phyloP scores from a whole-genome alignment of 2,329 filamentous ascomycete species.

The Neonectria faginata region DNA sequence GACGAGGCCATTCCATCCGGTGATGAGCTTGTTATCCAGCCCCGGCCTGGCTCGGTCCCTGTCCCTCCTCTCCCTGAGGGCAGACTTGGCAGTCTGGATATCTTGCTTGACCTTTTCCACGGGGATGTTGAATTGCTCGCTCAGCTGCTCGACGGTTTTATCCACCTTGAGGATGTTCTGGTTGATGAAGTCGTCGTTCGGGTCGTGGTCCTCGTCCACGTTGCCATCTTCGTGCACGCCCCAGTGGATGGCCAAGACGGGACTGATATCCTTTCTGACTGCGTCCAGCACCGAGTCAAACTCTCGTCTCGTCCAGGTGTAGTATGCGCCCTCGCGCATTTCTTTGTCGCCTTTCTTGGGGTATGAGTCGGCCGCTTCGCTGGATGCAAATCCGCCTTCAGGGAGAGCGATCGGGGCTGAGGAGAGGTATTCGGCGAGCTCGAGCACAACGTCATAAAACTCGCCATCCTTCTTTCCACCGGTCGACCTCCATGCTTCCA shows the following conservation, averaged over 20 bases:
- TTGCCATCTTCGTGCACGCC: constrained; percentile 88
- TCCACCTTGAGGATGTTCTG: constrained; percentile 87
- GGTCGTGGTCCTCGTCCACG: constrained; percentile 83
- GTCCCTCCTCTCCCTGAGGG: constrained; percentile 78
- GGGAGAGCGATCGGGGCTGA: constrained; percentile 73
- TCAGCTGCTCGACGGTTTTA: constrained; percentile 75
- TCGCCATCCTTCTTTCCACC: constrained; percentile 69
- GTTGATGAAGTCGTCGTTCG: constrained; percentile 93
- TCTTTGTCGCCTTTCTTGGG: constrained; percentile 80
- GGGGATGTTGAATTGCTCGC: constrained; percentile 78
- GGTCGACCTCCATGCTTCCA: constrained; percentile 82
- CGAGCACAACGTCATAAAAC: constrained; percentile 81
- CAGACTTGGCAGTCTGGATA: constrained; percentile 74
- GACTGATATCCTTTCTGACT: constrained; percentile 67
- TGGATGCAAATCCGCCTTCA: constrained; percentile 83
- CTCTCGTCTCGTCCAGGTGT: constrained; percentile 92
- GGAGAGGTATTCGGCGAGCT: constrained; percentile 88
- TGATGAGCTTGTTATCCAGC: constrained; percentile 89
- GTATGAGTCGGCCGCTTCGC: constrained; percentile 89
- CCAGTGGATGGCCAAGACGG: constrained; percentile 85
- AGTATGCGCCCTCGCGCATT: constrained; percentile 91
- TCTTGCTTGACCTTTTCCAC: constrained; percentile 76
- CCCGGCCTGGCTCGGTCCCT: constrained; percentile 80
- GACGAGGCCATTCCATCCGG: constrained; percentile 88
- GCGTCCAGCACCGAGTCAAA: constrained; percentile 77